Conservation (phyloP, 2,329 filamentous ascomycete genomes). For the Thielaviopsis ethacetica region DNA sequence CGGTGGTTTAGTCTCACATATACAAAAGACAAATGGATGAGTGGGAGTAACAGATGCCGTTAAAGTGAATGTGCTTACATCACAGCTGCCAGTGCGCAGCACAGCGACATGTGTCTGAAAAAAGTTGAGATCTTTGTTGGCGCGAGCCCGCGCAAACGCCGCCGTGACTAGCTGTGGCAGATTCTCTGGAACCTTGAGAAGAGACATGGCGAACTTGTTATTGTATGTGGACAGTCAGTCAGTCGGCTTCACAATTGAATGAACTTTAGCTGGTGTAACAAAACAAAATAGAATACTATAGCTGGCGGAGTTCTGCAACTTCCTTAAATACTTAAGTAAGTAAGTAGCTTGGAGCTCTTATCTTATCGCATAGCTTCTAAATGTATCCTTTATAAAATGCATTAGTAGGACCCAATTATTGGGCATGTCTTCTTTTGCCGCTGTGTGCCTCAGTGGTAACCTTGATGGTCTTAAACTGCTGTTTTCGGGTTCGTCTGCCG, state of each 20-base stretch:
- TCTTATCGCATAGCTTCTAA: neutral
- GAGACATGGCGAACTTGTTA: neutral
- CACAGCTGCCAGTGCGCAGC: slow-evolving; percentile 26
- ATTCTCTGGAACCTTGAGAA: slow-evolving; percentile 17
- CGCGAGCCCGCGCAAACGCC: slow-evolving; percentile 31
- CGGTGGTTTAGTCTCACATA: neutral
- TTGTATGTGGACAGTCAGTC: too few species aligned
- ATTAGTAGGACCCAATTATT: neutral
- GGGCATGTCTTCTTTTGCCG: neutral
- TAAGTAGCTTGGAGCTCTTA: neutral
- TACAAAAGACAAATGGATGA: too few species aligned
- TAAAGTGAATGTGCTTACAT: too few species aligned
- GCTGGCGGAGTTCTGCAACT: too few species aligned
- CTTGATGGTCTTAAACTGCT: neutral
- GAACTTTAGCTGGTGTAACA: too few species aligned
- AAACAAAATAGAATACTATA: too few species aligned
- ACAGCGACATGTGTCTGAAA: slow-evolving; percentile 37
- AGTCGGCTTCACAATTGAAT: too few species aligned
- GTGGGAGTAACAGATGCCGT: too few species aligned
- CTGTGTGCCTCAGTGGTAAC: neutral
- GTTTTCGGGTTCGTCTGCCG: neutral
- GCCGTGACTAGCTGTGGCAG: slow-evolving; percentile 34
- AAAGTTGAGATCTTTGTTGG: slow-evolving; percentile 33
- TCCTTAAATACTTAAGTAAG: too few species aligned
- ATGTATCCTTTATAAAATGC: neutral